Conservation (phyloP, 106 monocot species). For the Chionographis japonica region DNA sequence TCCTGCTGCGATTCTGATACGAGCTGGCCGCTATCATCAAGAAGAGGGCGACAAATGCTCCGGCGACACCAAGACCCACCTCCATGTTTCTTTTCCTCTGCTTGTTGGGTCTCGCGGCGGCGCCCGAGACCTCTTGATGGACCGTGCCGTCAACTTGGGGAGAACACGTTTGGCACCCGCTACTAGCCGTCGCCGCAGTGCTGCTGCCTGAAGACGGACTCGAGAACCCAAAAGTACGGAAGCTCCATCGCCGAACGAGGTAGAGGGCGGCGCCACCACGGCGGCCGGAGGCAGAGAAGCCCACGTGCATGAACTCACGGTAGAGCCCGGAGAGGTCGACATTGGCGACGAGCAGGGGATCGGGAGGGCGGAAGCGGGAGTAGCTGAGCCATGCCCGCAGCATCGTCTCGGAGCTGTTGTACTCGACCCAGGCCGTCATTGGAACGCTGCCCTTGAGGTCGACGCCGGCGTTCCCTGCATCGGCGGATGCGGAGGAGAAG, state of each 20-base stretch:
- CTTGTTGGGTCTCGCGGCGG: not conserved
- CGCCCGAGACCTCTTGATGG: too few relatives aligned
- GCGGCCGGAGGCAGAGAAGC: slow-evolving; percentile 35
- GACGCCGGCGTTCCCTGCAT: too few relatives aligned
- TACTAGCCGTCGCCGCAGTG: too few relatives aligned
- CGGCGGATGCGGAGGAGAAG: too few relatives aligned
- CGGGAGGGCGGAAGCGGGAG: slow-evolving; percentile 10
- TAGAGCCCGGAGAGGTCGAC: slow-evolving; percentile 30
- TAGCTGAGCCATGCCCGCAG: slow-evolving; percentile 9
- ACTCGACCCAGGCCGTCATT: too few relatives aligned
- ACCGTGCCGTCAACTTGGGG: too few relatives aligned
- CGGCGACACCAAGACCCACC: too few relatives aligned
- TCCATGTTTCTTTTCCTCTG: not conserved
- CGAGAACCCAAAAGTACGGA: slow-evolving; percentile 21
- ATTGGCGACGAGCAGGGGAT: slow-evolving; percentile 13
- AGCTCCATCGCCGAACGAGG: slow-evolving; percentile 22
- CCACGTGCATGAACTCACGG: slow-evolving; percentile 29
- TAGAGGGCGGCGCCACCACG: slow-evolving; percentile 20
- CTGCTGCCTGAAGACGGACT: too few relatives aligned
- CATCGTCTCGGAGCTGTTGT: not conserved
- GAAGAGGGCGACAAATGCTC: too few relatives aligned
- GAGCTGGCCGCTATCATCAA: too few relatives aligned
- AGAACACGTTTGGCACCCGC: not conserved
- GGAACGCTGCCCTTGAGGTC: too few relatives aligned
- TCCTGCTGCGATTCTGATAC: too few relatives aligned